Conservation (phyloP, 208 protist genomes). For the Acanthamoeba polyphaga region DNA sequence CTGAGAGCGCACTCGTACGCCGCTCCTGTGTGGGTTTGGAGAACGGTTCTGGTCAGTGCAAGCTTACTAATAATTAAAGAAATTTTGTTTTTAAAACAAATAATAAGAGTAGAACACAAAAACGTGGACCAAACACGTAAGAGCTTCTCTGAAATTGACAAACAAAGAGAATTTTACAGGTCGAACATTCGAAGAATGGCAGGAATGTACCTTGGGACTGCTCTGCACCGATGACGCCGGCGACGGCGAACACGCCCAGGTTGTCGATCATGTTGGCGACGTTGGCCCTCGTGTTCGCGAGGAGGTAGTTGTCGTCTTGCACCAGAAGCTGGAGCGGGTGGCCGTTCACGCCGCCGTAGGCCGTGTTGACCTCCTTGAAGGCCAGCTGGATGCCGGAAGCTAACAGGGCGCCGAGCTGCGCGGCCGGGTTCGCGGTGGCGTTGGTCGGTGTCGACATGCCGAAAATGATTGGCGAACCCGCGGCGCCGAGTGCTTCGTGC, state of each 20-base stretch:
- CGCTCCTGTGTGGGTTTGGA: not conserved
- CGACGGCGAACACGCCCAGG: not conserved
- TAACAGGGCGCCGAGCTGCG: not conserved
- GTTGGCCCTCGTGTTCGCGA: not conserved
- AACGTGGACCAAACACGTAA: not conserved
- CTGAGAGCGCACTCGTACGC: not conserved
- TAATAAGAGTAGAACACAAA: not conserved
- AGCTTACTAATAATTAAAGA: not conserved
- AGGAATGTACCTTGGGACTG: slow-evolving; percentile 6
- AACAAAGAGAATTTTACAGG: not conserved
- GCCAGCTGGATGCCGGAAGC: not conserved
- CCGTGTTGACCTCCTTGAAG: not conserved
- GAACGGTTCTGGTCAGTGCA: not conserved
- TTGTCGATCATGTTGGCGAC: not conserved
- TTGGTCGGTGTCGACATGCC: slow-evolving; percentile 14
- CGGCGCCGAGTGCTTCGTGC: not conserved
- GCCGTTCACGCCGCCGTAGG: slow-evolving; percentile 17
- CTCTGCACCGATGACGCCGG: slow-evolving; percentile 32
- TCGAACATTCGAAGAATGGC: not conserved
- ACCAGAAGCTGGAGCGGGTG: not conserved
- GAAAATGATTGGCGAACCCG: not conserved
- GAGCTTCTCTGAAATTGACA: not conserved
- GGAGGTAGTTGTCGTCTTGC: slow-evolving; percentile 7
- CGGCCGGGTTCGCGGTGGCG: not conserved
- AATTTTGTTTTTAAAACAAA: not conserved